These are phyloP conservation scores for Epichloe elymi DNA, from an alignment of 2,329 filamentous ascomycete species.

Conservation along the genomic window DNA sequence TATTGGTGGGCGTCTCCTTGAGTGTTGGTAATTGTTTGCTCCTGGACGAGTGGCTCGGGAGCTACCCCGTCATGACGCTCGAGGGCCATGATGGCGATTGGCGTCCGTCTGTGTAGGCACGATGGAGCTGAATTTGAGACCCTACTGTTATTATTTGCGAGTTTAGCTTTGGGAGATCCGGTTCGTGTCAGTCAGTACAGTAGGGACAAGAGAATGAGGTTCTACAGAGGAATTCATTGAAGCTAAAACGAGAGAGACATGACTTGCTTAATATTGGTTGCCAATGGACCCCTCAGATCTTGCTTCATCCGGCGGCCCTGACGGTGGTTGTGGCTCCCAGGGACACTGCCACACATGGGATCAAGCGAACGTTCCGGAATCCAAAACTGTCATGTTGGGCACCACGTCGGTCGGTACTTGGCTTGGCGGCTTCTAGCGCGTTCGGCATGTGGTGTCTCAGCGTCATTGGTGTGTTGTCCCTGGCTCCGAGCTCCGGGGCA, in stretches of 20 bases:
- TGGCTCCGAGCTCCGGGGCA: not conserved
- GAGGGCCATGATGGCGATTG: not conserved
- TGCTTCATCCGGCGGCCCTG: not conserved
- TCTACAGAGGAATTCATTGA: not conserved
- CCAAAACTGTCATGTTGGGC: not conserved
- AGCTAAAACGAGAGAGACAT: not conserved
- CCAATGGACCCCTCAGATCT: not conserved
- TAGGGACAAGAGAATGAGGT: not conserved
- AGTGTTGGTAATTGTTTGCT: not conserved
- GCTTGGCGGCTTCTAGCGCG: not conserved
- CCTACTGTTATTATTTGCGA: not conserved
- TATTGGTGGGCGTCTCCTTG: not conserved
- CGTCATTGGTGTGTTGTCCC: not conserved
- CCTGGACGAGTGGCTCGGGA: not conserved
- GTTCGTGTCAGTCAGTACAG: not conserved
- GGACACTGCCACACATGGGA: not conserved
- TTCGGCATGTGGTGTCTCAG: not conserved
- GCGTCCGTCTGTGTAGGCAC: not conserved
- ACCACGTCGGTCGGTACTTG: not conserved
- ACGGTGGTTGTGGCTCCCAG: not conserved
- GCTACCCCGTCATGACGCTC: not conserved
- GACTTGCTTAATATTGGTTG: not conserved
- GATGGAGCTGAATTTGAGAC: not conserved
- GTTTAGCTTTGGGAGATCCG: too few species aligned
- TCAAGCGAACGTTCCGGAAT: conserved; percentile 1